Evolutionary conservation across 2,329 filamentous ascomycete species (phyloP).

Genomic region (Pseudocercospora musae): DNA sequence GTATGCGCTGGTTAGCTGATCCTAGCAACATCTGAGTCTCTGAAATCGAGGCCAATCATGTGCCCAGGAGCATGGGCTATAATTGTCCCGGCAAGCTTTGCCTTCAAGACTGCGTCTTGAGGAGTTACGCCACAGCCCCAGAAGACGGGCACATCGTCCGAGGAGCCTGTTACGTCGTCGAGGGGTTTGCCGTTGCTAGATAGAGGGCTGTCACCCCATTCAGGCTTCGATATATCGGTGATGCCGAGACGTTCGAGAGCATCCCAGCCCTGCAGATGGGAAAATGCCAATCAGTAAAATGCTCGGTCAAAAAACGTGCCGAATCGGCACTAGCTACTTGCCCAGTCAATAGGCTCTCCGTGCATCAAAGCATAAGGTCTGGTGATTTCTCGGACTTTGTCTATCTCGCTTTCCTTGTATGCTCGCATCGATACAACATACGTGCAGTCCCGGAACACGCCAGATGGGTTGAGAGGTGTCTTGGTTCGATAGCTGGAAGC

Average conservation of each 20-base stretch:
- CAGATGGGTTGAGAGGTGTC: slow-evolving; percentile 55
- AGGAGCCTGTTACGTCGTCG: not conserved
- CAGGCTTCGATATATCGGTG: slow-evolving; percentile 48
- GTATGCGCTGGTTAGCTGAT: not conserved
- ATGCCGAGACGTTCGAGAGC: slow-evolving; percentile 49
- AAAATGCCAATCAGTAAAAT: not conserved
- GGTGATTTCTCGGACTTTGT: slow-evolving; percentile 54
- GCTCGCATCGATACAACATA: slow-evolving; percentile 64
- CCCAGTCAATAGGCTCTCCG: slow-evolving; percentile 64
- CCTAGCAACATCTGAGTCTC: not conserved
- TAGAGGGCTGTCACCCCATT: slow-evolving; percentile 56
- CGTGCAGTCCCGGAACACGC: slow-evolving; percentile 54
- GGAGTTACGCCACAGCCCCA: slow-evolving; percentile 67
- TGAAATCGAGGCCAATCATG: slow-evolving; percentile 47
- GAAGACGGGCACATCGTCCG: slow-evolving; percentile 51
- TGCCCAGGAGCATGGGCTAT: slow-evolving; percentile 62
- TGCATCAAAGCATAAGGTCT: slow-evolving; percentile 56
- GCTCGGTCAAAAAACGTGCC: not conserved
- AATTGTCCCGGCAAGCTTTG: slow-evolving; percentile 52
- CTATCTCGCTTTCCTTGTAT: slow-evolving; percentile 51
- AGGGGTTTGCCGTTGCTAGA: slow-evolving; percentile 29
- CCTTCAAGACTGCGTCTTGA: slow-evolving; percentile 60
- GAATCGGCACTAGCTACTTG: slow-evolving; percentile 44
- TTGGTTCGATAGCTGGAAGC: slow-evolving; percentile 46
- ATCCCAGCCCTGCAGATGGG: not conserved